Conservation (phyloP, 139 green algal species). For the Micromonas commoda region DNA sequence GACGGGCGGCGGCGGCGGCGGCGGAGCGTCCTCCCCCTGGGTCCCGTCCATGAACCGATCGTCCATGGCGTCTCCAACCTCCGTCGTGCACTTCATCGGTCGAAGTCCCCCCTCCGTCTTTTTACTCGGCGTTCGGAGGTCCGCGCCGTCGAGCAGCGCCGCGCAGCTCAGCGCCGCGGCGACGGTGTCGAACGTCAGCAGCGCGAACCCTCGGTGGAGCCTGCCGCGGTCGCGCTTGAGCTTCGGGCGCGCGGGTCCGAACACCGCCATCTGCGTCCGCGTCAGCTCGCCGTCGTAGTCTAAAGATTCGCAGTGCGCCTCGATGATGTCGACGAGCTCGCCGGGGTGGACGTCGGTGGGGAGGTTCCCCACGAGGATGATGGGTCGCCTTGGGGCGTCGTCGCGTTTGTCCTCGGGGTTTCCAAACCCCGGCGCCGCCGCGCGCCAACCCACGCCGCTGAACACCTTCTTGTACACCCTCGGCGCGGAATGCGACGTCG, state of each 20-base stretch:
- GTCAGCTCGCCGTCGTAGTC: not conserved
- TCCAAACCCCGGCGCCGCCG: not conserved
- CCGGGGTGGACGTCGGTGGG: not conserved
- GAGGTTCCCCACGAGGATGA: not conserved
- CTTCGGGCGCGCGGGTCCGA: slow-evolving; percentile 1
- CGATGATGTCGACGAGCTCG: not conserved
- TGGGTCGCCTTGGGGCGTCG: not conserved
- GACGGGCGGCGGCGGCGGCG: too few relatives aligned
- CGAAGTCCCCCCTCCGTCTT: not conserved
- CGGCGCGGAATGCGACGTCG: not conserved
- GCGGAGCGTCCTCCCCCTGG: not conserved
- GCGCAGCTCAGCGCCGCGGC: not conserved
- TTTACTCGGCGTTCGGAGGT: not conserved
- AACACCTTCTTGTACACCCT: not conserved
- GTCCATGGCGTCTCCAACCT: not conserved
- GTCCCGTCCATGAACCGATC: not conserved
- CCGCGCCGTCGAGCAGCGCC: not conserved
- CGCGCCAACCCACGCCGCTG: not conserved
- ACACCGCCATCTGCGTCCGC: not conserved
- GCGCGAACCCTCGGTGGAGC: not conserved
- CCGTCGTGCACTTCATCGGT: not conserved
- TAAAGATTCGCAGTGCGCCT: not conserved
- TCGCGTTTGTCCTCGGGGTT: not conserved
- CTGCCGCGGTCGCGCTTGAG: not conserved
- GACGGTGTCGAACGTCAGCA: not conserved